A percentile compares a stretch with the other conserved stretches of the same genome.
Conservation (phyloP, 2,329 filamentous ascomycete genomes). For the Xylariaceae sp. region DNA sequence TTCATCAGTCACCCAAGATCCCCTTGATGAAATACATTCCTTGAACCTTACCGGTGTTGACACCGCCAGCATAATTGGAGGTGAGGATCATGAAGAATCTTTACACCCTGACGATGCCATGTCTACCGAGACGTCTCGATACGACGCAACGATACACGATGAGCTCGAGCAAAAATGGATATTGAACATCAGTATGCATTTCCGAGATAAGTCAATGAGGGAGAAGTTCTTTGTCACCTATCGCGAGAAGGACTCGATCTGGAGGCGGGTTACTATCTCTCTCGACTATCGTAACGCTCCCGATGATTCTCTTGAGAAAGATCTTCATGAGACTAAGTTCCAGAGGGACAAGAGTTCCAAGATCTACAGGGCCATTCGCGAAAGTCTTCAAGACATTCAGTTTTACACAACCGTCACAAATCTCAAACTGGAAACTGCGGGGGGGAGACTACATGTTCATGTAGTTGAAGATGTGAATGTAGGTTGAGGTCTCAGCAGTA, state of each 20-base stretch:
- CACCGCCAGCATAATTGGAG: constrained; percentile 21
- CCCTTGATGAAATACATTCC: constrained; percentile 34
- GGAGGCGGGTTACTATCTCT: constrained; percentile 87
- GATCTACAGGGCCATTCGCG: constrained; percentile 91
- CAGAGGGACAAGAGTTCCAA: constrained; percentile 89
- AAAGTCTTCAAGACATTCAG: constrained; percentile 87
- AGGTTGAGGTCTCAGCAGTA: constrained; percentile 30
- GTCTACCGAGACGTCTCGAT: constrained; percentile 49
- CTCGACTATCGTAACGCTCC: constrained; percentile 84
- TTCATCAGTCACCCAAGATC: constrained; percentile 33
- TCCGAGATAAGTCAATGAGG: constrained; percentile 82
- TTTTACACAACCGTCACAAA: constrained; percentile 97
- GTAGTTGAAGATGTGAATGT: constrained; percentile 93
- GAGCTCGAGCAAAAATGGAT: constrained; percentile 92
- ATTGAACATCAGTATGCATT: constrained; percentile 96
- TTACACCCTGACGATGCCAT: constrained; percentile 37
- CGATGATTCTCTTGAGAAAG: constrained; percentile 77
- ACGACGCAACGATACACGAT: constrained; percentile 64
- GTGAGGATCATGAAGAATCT: constrained; percentile 30
- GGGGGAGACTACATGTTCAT: constrained; percentile 87
- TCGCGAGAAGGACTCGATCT: constrained; percentile 71
- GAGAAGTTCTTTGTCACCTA: constrained; percentile 99
- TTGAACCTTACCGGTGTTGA: constrained; percentile 27
- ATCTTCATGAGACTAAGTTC: constrained; percentile 70
- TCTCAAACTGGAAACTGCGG: constrained; percentile 83